A percentile compares a stretch with the other conserved stretches of the same genome.
Evolutionary conservation across 768 basidiomycete genomes (phyloP).

Genomic region (Gyrodon lividus): DNA sequence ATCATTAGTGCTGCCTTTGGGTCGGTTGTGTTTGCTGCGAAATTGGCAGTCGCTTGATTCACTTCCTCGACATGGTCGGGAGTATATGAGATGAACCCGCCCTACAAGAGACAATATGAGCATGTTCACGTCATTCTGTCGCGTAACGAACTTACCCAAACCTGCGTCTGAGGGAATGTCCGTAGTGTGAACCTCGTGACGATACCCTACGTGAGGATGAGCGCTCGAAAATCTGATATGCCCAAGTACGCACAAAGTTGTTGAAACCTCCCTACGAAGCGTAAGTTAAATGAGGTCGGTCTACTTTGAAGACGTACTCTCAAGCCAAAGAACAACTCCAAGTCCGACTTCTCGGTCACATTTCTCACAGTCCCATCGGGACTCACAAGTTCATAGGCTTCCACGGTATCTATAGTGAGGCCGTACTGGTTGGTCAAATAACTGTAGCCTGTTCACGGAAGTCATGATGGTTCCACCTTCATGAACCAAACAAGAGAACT

Average conservation of each 20-base stretch:
- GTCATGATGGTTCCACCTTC: background rate
- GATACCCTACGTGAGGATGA: conserved; percentile 39
- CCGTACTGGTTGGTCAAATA: conserved; percentile 61
- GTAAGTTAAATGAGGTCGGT: background rate
- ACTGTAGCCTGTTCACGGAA: conserved; percentile 45
- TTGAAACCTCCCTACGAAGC: conserved; percentile 53
- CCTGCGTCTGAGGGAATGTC: conserved; percentile 50
- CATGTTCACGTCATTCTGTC: background rate
- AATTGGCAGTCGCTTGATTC: conserved; percentile 7
- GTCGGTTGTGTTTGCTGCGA: conserved; percentile 6
- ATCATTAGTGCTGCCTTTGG: conserved; percentile 35
- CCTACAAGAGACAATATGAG: background rate
- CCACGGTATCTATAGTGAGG: conserved; percentile 50
- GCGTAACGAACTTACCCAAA: conserved; percentile 46
- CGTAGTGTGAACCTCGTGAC: conserved; percentile 55
- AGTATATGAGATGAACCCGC: conserved; percentile 8
- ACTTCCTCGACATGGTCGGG: background rate
- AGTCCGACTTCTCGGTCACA: conserved; percentile 30
- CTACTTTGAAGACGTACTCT: conserved; percentile 29
- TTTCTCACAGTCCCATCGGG: conserved; percentile 44
- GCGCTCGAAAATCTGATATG: background rate
- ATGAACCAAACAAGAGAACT: conserved; percentile 25
- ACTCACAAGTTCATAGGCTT: conserved; percentile 53
- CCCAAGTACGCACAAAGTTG: conserved; percentile 41
- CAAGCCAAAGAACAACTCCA: conserved; percentile 40